These are phyloP conservation scores for Kwoniella botswanensis DNA, from an alignment of 768 basidiomycete species.

Conservation along the genomic window DNA sequence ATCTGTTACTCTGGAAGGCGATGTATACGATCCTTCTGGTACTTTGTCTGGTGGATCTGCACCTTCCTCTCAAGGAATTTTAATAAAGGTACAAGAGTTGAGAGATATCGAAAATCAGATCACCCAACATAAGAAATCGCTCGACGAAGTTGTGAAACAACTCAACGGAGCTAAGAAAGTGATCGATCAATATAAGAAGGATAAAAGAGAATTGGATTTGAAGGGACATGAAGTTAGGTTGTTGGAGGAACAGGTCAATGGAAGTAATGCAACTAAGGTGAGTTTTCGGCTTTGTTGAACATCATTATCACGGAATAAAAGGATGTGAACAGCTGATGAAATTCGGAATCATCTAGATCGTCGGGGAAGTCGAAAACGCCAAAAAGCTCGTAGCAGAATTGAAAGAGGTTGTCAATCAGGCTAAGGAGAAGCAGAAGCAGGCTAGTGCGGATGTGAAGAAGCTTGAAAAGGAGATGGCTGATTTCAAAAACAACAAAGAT, in stretches of 20 bases:
- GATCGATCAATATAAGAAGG: conserved; percentile 61
- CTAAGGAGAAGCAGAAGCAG: conserved; percentile 75
- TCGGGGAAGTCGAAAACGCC: conserved; percentile 74
- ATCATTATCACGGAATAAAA: too few species aligned
- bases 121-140: conserved; percentile 61
- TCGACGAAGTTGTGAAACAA: conserved; percentile 66
- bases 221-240: conserved; percentile 84
- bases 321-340: not conserved
- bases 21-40: conserved; percentile 94
- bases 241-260: conserved; percentile 80
- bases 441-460: conserved; percentile 80
- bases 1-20: conserved; percentile 91
- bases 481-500: conserved; percentile 98
- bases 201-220: conserved; percentile 76
- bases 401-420: conserved; percentile 58
- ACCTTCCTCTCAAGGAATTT: conserved; percentile 70
- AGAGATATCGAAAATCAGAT: conserved; percentile 70
- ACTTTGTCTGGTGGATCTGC: conserved; percentile 90
- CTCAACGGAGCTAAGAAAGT: conserved; percentile 62
- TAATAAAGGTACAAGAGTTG: conserved; percentile 84
- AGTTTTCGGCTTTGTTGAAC: conserved; percentile 45
- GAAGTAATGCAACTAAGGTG: conserved; percentile 88
- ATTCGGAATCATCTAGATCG: conserved; percentile 64
- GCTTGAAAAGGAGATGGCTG: conserved; percentile 94
- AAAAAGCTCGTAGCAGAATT: conserved; percentile 67